phyloP scores from a whole-genome alignment of 768 basidiomycete species.

The Suillus subalutaceus region DNA sequence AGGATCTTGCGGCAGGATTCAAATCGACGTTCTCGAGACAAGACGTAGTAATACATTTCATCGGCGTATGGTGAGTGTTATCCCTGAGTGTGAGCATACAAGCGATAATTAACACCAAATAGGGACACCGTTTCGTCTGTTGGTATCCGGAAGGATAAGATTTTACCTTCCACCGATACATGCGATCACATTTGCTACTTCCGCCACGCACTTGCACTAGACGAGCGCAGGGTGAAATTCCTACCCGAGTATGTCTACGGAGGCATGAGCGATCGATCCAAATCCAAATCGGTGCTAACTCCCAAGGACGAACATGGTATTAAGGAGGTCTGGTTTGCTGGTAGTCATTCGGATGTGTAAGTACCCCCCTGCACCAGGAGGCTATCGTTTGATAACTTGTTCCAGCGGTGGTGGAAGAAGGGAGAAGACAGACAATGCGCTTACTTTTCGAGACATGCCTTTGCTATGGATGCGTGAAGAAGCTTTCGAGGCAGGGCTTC shows the following conservation, averaged over 20 bases:
- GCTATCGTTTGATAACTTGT: constrained; percentile 8
- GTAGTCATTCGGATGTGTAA: constrained; percentile 42
- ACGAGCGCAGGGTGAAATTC: constrained; percentile 51
- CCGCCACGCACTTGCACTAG: constrained; percentile 50
- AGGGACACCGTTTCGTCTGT: constrained; percentile 55
- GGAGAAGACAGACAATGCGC: constrained; percentile 12
- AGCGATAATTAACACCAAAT: background rate
- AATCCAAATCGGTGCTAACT: constrained; percentile 1
- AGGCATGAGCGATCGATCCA: constrained; percentile 12
- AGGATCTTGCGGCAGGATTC: constrained; percentile 32
- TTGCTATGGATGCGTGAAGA: constrained; percentile 36
- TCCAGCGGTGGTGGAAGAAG: constrained; percentile 33
- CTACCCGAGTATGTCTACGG: constrained; percentile 45
- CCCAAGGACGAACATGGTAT: constrained; percentile 19
- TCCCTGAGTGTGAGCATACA: background rate
- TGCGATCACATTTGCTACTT: constrained; percentile 43
- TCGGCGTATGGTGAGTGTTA: constrained; percentile 44
- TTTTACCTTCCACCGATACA: constrained; percentile 35
- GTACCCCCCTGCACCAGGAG: constrained; percentile 9
- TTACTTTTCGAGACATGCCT: constrained; percentile 32
- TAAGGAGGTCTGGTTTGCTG: constrained; percentile 50
- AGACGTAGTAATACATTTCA: constrained; percentile 43
- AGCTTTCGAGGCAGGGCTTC: constrained; percentile 27
- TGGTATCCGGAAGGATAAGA: constrained; percentile 35
- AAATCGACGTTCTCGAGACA: constrained; percentile 38